Evolutionary conservation across 768 basidiomycete species (phyloP), one percentile per base, ranked within the genome.

Genomic region (Suillus tomentosus): DNA sequence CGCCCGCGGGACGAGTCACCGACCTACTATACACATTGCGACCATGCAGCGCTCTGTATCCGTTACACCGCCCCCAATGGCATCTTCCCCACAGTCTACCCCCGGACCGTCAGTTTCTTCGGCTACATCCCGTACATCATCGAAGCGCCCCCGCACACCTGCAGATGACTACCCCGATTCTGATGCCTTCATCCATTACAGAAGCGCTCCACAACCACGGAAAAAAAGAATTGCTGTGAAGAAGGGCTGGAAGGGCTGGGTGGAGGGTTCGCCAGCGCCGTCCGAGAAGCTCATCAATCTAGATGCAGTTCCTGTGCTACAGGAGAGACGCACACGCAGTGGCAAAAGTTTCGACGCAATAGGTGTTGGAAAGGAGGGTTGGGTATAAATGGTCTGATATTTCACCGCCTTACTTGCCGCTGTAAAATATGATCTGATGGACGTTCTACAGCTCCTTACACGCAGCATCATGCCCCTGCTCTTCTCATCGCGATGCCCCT

Each of bases 171-270:
- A 74, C 61, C 71, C 67, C 47, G 70, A 60, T 51, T 64, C 66
- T 4, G 57, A 42, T 17, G 19, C 40, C 15, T 11, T 58, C 17
- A 27, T 19, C 42, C 24, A 27, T 17, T 58, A 17, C 19, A 58
- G 36, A 42, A 27, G 5, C 40, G 24, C 36, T 11, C 34, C 76
- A 1, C 78, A 71, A n/a, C 82, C 83, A 53, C 84, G 81, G 74
- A 91, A 85, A 80, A 87, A 88, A 68, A 79, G 82, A 51, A 82
- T 87, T 24, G 79, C 84, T 0, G 87, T 84, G 42, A 87, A 83
- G 77, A 94, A 94, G 75, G 92, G 92, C 19, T 94, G 92, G 92
- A 94, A 94, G 79, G 92, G 92, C 45, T 94, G 92, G 92, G 89
- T 94, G 24, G 92, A 92, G 79, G 91, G 91, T 68, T 92, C 91